Base-by-base conservation (phyloP, 2,329 filamentous ascomycete genomes). In the Penicillium sp. region DNA sequence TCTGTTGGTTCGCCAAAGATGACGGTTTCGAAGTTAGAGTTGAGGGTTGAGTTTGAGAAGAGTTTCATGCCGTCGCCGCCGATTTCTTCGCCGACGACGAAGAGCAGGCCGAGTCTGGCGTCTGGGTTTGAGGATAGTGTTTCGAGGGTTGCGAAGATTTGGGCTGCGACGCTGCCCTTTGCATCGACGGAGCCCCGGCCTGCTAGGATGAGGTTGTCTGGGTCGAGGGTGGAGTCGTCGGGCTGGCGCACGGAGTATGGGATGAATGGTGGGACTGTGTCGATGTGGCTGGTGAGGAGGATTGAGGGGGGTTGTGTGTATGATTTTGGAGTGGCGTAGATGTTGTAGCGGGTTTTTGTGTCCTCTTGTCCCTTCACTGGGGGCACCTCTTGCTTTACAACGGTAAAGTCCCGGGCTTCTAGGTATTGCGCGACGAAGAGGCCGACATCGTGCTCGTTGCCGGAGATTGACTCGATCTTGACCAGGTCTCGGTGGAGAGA, bases 1-100 rank as follows among this genome's bases (percentile, higher is more conserved):
- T 96, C 91, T 0, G 94, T 99, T 0, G 93, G 93, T 72, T 99
- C 94, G 38, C 94, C 93, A 68, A 97, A 97, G 67, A 94, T 88
- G 65, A 90, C 86, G 4, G 90, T 85, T 33, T 87, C 81, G 78
- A 85, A 87, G 17, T 69, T 50, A 59, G 49, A 76, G 65, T 85
- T 80, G 73, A 81, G 65, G 56, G 73, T 37, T 63, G 79, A 78
- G 8, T 70, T 52, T 12, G 76, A 78, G 65, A 78, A 79, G 47
- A 72, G 67, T 48, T 72, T 73, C 93, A 97, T 97, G 9, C 93
- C 93, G 59, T 88, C 87, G 10, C 93, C 93, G 4, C 79, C 79
- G 3, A 81, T 82, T 73, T 97, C 93, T 73, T 99, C 93, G 57
- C 90, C 91, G 0, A 96, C 89, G 1, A 87, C 84, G 66, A 83